Evolutionary conservation across 306 rosid genomes (phyloP).

Genomic region (Quercus engelmannii): DNA sequence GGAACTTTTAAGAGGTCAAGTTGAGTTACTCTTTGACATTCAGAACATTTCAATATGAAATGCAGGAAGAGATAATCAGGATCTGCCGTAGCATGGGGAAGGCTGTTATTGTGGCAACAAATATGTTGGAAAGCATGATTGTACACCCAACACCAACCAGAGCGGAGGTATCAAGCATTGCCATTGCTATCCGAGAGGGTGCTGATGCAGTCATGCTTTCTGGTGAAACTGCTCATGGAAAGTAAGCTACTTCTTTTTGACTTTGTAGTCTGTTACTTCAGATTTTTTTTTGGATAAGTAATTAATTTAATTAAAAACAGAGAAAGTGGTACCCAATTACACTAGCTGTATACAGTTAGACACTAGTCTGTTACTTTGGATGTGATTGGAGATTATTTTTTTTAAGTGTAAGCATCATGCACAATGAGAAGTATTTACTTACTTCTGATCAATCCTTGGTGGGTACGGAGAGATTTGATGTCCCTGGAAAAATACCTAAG

Average conservation of each 20-base stretch:
- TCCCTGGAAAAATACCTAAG: not conserved
- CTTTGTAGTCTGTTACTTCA: slow-evolving; percentile 7
- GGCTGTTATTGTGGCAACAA: slow-evolving; percentile 96
- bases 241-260: slow-evolving; percentile 49
- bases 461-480: not conserved
- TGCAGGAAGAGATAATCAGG: slow-evolving; percentile 87
- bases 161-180: slow-evolving; percentile 97
- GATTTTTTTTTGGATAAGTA: no score
- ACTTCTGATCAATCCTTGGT: not conserved
- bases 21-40: slow-evolving; percentile 16
- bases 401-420: not conserved
- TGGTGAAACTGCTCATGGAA: slow-evolving; percentile 99
- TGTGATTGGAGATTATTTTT: not conserved
- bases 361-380: slow-evolving; percentile 5
- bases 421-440: not conserved
- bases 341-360: no score
- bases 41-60: slow-evolving; percentile 8
- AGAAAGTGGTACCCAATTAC: no score
- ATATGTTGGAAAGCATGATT: slow-evolving; percentile 99
- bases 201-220: slow-evolving; percentile 95
- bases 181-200: slow-evolving; percentile 98
- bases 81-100: slow-evolving; percentile 98
- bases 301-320: no score
- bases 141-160: slow-evolving; percentile 98
- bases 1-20: not conserved